phyloP scores from a whole-genome alignment of 441 rosid species.

The Erysimum cheiri region DNA sequence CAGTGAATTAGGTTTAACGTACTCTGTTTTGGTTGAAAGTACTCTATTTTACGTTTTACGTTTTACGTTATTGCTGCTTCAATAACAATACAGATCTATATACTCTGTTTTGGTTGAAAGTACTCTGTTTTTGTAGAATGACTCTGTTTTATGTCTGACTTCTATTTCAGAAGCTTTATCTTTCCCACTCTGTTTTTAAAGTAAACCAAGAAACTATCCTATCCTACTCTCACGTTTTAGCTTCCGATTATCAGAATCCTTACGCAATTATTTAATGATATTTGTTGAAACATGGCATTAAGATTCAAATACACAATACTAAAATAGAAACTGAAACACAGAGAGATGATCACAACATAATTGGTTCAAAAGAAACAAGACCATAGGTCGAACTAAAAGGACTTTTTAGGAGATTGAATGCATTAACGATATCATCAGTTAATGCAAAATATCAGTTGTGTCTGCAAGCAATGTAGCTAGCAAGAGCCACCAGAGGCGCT shows the following conservation, averaged over 20 bases:
- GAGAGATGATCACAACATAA: background rate
- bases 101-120: too few species aligned
- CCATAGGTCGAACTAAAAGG: background rate
- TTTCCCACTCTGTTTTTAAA: background rate
- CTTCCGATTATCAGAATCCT: background rate
- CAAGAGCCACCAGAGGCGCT: constrained; percentile 43
- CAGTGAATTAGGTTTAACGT: too few species aligned
- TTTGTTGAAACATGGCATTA: constrained; percentile 10
- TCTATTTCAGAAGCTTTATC: background rate
- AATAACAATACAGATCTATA: background rate
- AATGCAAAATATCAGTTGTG: constrained; percentile 23
- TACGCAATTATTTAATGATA: background rate
- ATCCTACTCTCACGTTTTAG: background rate
- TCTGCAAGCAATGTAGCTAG: constrained; percentile 39
- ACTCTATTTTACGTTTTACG: too few species aligned
- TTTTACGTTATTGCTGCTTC: too few species aligned
- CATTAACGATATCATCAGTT: background rate
- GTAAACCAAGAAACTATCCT: background rate
- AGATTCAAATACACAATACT: background rate
- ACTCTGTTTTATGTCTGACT: background rate
- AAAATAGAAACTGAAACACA: background rate
- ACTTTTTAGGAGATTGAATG: background rate
- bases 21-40: too few species aligned
- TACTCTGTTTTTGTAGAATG: background rate
- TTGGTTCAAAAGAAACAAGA: background rate